These are phyloP conservation scores for Hypoxylon fragiforme DNA, from an alignment of 495 filamentous ascomycete genomes.

Conservation along the genomic window DNA sequence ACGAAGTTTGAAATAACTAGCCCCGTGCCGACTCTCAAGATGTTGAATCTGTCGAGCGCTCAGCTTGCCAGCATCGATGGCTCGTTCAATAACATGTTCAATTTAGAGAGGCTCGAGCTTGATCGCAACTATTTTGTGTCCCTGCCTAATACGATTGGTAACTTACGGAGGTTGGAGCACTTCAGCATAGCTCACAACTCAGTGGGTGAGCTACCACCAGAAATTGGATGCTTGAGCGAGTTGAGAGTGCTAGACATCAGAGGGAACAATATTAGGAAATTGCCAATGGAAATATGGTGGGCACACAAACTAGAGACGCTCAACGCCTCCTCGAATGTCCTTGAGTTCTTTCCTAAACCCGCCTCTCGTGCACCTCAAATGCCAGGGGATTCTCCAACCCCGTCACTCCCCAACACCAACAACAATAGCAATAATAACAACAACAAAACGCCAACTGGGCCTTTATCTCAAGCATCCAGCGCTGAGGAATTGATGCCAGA, in stretches of 20 bases:
- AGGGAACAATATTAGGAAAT: slow-evolving; percentile 85
- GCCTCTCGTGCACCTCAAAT: slow-evolving; percentile 63
- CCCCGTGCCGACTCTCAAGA: slow-evolving; percentile 76
- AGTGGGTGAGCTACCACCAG: slow-evolving; percentile 76
- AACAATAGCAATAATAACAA: no score
- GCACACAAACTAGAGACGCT: slow-evolving; percentile 84
- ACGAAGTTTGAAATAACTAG: slow-evolving; percentile 85
- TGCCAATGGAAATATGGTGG: slow-evolving; percentile 93
- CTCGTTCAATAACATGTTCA: slow-evolving; percentile 83
- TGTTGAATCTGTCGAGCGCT: slow-evolving; percentile 82
- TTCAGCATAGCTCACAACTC: slow-evolving; percentile 93
- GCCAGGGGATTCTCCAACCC: slow-evolving; percentile 48
- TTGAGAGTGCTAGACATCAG: slow-evolving; percentile 82
- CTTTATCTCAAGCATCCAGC: slow-evolving; percentile 61
- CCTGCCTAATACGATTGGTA: slow-evolving; percentile 80
- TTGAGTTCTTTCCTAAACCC: slow-evolving; percentile 87
- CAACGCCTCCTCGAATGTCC: slow-evolving; percentile 92
- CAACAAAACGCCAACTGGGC: slow-evolving; percentile 59
- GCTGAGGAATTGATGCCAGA: slow-evolving; percentile 76
- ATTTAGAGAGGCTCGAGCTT: slow-evolving; percentile 80
- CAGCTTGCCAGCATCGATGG: slow-evolving; percentile 87
- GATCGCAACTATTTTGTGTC: slow-evolving; percentile 96
- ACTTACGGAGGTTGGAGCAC: slow-evolving; percentile 79
- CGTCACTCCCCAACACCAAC: no score
- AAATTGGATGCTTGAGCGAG: slow-evolving; percentile 83